Evolutionary conservation across 371 early-diverging fungal genomes (phyloP).

Genomic region (Rhizomucor pusillus): DNA sequence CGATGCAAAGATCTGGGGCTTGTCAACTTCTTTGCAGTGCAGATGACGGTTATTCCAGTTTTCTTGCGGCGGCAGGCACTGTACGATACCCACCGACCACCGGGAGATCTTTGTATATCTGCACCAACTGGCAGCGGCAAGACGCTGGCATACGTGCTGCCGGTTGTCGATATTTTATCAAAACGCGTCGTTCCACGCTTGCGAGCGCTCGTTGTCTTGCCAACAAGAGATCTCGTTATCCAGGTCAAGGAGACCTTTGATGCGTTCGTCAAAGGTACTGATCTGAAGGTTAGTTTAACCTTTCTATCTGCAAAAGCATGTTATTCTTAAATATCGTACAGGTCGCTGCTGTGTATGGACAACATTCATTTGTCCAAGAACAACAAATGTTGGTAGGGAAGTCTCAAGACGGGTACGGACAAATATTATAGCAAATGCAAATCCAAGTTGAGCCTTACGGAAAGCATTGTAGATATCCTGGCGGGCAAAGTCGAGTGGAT

Average conservation of each 20-base stretch:
- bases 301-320: neutral
- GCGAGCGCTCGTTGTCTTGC: constrained; percentile 85
- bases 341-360: constrained; percentile 73
- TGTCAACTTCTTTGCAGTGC: constrained; percentile 85
- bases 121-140: constrained; percentile 98
- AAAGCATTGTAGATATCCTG: constrained; percentile 24
- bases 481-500: constrained; percentile 78
- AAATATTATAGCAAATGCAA: too few species aligned
- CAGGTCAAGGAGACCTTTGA: constrained; percentile 88
- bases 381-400: constrained; percentile 66
- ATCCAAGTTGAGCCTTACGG: too few species aligned
- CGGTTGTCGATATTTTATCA: constrained; percentile 82
- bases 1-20: constrained; percentile 68
- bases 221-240: constrained; percentile 85
- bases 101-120: constrained; percentile 86
- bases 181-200: constrained; percentile 71
- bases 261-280: constrained; percentile 69
- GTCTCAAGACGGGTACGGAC: constrained; percentile 25
- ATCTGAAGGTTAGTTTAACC: constrained; percentile 44
- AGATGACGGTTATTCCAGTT: constrained; percentile 83
- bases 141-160: constrained; percentile 95
- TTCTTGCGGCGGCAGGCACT: constrained; percentile 59
- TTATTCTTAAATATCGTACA: constrained; percentile 9
- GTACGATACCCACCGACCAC: constrained; percentile 50
- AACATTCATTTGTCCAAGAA: constrained; percentile 77